Conservation (phyloP, 176 grass and related monocot genomes). For the Paspalum vaginatum region DNA sequence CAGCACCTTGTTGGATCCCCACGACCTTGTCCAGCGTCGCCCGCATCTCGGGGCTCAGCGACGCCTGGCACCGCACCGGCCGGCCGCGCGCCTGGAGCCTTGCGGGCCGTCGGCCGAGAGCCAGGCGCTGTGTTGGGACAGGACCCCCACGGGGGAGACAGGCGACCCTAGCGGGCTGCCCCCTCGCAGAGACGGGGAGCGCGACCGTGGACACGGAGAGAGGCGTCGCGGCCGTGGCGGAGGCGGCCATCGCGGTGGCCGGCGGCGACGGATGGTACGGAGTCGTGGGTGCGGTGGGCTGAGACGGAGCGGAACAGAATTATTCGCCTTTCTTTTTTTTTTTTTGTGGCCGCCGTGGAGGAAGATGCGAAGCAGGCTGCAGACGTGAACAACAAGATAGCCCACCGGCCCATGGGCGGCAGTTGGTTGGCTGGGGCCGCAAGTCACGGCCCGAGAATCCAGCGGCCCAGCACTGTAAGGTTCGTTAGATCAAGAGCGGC, state of each 20-base stretch:
- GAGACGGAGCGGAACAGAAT: not conserved
- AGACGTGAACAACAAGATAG: not conserved
- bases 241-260: slow-evolving; percentile 49
- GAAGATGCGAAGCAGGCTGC: not conserved
- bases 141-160: slow-evolving; percentile 1
- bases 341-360: slow-evolving; percentile 3
- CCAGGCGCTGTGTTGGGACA: slow-evolving; percentile 5
- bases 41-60: slow-evolving; percentile 59
- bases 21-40: slow-evolving; percentile 89
- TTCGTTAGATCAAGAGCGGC: not conserved
- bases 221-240: slow-evolving; percentile 26
- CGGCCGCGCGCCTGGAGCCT: slow-evolving; percentile 12
- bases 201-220: not conserved
- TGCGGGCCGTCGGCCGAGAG: not conserved
- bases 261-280: slow-evolving; percentile 33
- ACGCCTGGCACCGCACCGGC: slow-evolving; percentile 61
- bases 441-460: not conserved
- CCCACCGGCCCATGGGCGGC: not conserved
- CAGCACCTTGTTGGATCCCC: slow-evolving; percentile 67
- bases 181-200: not conserved
- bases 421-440: not conserved
- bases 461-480: not conserved
- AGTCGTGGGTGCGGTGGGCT: slow-evolving; percentile 31
- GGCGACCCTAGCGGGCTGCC: not conserved
- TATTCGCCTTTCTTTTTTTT: not conserved